Percentiles rank a stretch among this genome's conserved stretches.
These are phyloP conservation scores for Cornus florida DNA, from an alignment of 148 eudicot genomes.

Conservation along the genomic window DNA sequence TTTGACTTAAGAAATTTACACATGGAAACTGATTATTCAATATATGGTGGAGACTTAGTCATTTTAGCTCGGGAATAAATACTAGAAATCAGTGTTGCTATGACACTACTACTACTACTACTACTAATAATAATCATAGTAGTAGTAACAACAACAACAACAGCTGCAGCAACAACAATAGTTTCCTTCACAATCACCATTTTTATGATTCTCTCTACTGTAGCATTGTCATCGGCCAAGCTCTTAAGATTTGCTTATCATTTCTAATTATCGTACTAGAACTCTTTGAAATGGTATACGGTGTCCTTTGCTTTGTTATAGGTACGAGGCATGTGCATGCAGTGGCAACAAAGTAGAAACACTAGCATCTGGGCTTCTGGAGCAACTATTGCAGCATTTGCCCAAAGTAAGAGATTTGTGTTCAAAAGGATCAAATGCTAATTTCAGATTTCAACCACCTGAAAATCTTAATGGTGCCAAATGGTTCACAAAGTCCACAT, in stretches of 20 bases:
- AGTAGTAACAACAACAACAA: background rate
- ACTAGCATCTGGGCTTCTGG: conserved; percentile 60
- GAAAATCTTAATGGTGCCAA: conserved; percentile 23
- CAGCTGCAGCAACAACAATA: no score
- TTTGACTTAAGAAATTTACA: background rate
- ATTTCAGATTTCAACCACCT: conserved; percentile 54
- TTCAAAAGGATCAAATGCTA: conserved; percentile 49
- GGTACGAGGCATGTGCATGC: conserved; percentile 70
- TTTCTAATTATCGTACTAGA: background rate
- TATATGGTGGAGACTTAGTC: background rate
- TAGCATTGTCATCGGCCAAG: background rate
- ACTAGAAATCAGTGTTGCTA: background rate
- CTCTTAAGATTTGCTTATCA: background rate
- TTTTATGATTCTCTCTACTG: conserved; percentile 1
- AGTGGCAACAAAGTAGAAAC: conserved; percentile 49
- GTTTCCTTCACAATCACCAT: background rate
- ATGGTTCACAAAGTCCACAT: conserved; percentile 75
- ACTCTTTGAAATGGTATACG: background rate
- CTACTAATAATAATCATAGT: background rate
- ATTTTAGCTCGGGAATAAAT: no score
- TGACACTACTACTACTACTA: background rate
- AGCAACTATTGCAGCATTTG: conserved; percentile 53
- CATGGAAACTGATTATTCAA: background rate
- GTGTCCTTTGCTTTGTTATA: conserved; percentile 23
- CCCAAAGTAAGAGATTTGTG: conserved; percentile 48